A percentile compares a stretch with the other conserved stretches of the same genome.
These are phyloP conservation scores for Crithidia brevicula DNA, from an alignment of 208 protist genomes.

Conservation along the genomic window DNA sequence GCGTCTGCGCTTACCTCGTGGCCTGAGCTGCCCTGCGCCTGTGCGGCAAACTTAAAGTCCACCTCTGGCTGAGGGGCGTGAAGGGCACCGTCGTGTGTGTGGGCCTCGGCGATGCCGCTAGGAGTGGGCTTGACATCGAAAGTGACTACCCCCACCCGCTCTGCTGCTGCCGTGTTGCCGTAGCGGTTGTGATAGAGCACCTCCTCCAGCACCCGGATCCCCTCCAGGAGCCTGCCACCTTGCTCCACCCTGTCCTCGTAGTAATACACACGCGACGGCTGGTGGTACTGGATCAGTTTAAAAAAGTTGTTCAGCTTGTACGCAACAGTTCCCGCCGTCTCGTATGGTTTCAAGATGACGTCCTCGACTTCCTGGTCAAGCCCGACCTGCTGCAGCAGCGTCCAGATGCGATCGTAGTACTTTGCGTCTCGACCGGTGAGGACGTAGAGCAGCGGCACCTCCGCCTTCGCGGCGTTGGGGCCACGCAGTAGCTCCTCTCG, in stretches of 20 bases:
- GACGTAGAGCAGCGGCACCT: slow-evolving; percentile 52
- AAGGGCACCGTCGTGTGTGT: not conserved
- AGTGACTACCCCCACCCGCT: slow-evolving; percentile 32
- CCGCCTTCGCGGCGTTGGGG: not conserved
- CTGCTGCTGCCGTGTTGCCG: slow-evolving; percentile 5
- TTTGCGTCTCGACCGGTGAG: slow-evolving; percentile 74
- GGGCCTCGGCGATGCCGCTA: not conserved
- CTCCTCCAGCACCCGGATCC: slow-evolving; percentile 52
- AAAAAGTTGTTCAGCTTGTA: slow-evolving; percentile 78
- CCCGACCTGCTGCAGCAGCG: slow-evolving; percentile 55
- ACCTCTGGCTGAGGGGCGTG: slow-evolving; percentile 10
- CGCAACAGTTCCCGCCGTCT: slow-evolving; percentile 69
- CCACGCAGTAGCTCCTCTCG: slow-evolving; percentile 1
- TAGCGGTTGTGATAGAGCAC: slow-evolving; percentile 26
- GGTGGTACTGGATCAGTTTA: slow-evolving; percentile 45
- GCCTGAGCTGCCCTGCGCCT: not conserved
- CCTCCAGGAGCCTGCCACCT: slow-evolving; percentile 52
- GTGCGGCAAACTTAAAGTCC: not conserved
- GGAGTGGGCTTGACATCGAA: slow-evolving; percentile 17
- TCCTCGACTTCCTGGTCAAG: slow-evolving; percentile 44
- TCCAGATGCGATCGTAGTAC: slow-evolving; percentile 61
- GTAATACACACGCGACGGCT: slow-evolving; percentile 64
- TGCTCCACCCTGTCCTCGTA: slow-evolving; percentile 85
- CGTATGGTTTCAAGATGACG: slow-evolving; percentile 73
- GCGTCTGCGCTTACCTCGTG: slow-evolving; percentile 1